Evolutionary conservation across 495 filamentous ascomycete genomes (phyloP).

Genomic region (Oleoguttula mirabilis): DNA sequence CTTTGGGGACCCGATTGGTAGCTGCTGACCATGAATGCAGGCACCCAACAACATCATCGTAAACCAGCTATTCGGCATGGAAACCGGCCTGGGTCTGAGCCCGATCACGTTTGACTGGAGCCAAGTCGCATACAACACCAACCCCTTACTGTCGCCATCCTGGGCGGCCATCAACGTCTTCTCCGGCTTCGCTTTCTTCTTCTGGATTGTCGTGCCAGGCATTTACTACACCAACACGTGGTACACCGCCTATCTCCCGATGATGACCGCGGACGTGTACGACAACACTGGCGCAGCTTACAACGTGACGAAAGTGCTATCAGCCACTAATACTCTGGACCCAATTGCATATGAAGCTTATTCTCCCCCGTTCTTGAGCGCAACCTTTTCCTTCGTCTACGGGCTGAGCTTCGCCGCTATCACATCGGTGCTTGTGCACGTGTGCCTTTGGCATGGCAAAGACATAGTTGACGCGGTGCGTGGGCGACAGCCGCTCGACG

Average conservation of each 20-base stretch:
- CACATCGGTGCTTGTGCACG: constrained; percentile 58
- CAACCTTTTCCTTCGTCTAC: constrained; percentile 54
- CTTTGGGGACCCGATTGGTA: too few species aligned
- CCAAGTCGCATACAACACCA: constrained; percentile 83
- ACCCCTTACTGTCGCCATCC: constrained; percentile 74
- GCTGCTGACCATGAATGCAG: too few species aligned
- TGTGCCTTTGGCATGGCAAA: constrained; percentile 46
- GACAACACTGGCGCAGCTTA: constrained; percentile 70
- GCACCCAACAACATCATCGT: constrained; percentile 20
- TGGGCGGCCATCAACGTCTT: constrained; percentile 49
- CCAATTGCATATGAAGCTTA: neutral
- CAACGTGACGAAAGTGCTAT: constrained; percentile 35
- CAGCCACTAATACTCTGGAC: constrained; percentile 23
- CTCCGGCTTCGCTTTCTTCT: constrained; percentile 30
- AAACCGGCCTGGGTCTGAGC: constrained; percentile 76
- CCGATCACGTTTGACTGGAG: constrained; percentile 89
- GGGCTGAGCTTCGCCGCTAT: constrained; percentile 71
- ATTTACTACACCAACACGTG: constrained; percentile 61
- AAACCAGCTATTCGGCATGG: constrained; percentile 40
- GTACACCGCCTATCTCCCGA: constrained; percentile 70
- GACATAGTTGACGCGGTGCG: neutral
- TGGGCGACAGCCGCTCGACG: constrained; percentile 1
- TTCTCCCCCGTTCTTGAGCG: constrained; percentile 16
- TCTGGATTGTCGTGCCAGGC: constrained; percentile 28
- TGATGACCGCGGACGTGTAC: constrained; percentile 62